phyloP scores from a whole-genome alignment of 495 filamentous ascomycete species.

The Penicillium tannophilum region DNA sequence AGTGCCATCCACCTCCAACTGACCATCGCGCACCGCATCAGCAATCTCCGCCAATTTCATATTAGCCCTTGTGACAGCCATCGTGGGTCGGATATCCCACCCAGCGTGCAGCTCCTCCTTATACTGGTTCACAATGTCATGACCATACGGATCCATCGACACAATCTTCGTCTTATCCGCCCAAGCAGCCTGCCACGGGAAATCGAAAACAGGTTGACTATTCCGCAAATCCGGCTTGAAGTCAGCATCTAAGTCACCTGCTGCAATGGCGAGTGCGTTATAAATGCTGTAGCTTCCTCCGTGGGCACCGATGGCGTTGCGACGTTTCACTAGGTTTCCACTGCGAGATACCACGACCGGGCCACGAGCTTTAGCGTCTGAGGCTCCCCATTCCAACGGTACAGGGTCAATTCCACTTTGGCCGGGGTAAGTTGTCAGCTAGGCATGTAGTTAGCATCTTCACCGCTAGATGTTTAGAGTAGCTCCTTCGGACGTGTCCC shows the following conservation, averaged over 20 bases:
- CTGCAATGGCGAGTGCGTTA: slow-evolving; percentile 89
- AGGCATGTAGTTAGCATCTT: background rate
- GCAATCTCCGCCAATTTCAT: slow-evolving; percentile 97
- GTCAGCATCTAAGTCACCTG: slow-evolving; percentile 79
- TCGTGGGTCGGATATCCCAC: slow-evolving; percentile 93
- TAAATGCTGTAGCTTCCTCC: slow-evolving; percentile 98
- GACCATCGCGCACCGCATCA: slow-evolving; percentile 76
- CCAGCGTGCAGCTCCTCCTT: slow-evolving; percentile 56
- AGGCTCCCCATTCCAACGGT: slow-evolving; percentile 82
- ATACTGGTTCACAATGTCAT: slow-evolving; percentile 59
- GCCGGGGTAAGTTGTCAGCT: slow-evolving; percentile 86
- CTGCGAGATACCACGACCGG: slow-evolving; percentile 88
- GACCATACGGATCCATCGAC: slow-evolving; percentile 93
- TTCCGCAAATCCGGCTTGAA: slow-evolving; percentile 95
- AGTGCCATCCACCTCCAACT: slow-evolving; percentile 83
- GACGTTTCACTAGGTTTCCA: slow-evolving; percentile 72
- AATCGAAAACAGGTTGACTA: slow-evolving; percentile 84
- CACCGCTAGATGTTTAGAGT: background rate
- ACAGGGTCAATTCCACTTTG: slow-evolving; percentile 93
- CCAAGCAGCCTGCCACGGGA: slow-evolving; percentile 91
- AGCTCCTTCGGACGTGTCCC: slow-evolving; percentile 7
- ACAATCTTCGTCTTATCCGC: slow-evolving; percentile 92
- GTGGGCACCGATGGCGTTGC: slow-evolving; percentile 89
- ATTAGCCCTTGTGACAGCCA: slow-evolving; percentile 91
- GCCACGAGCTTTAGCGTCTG: slow-evolving; percentile 72